Base-by-base conservation (phyloP, 176 grass and related monocot species). In the Paspalum vaginatum region DNA sequence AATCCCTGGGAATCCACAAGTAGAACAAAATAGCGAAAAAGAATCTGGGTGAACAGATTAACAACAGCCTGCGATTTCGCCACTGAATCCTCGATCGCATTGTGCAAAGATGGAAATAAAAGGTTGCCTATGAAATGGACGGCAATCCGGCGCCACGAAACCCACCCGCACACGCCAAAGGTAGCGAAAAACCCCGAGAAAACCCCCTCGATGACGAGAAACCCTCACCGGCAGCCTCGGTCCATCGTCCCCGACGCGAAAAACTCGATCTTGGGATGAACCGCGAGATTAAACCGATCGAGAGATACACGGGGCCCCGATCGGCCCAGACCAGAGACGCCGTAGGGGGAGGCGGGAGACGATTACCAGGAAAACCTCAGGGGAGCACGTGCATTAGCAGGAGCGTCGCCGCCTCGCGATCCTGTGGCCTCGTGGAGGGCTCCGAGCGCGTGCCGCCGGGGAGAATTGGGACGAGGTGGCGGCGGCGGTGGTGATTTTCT, bases 151-250 rank as follows among this genome's bases (percentile, higher is more conserved):
- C 37, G 12, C 14, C 7, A 27, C 13, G 18, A 49, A 68, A 75
- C 72, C 84, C 52, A 67, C 20, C 42, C 68, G 63, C 50, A 37
- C 77, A 63, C 51, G 61, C 72, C 42, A 76, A 76, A 81, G 81
- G 67, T 77, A 72, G 21, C 72, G 77, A 83, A 87, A 93, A 87
- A 52, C 77, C 91, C 88, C 69, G 46, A 87, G 51, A 49, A 81
- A 84, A 82, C 55, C 38, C 70, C 61, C 32, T 12, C 56, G 53
- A 93, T 81, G 75, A 83, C 46, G 39, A 59, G 73, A 9, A 32
- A 42, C 60, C 27, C 51, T 51, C 24, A 6, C 17, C 49, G 27
- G 51, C 7, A 76, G 32, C 40, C 16, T 37, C 12, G 48, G 13
- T 13, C 25, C 5, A 11, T 0, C 16, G 15, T 1, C 12, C 76